Percentiles rank a stretch among this genome's conserved stretches.
Evolutionary conservation across 768 basidiomycete species (phyloP).

Genomic region (Lentinula edodes): DNA sequence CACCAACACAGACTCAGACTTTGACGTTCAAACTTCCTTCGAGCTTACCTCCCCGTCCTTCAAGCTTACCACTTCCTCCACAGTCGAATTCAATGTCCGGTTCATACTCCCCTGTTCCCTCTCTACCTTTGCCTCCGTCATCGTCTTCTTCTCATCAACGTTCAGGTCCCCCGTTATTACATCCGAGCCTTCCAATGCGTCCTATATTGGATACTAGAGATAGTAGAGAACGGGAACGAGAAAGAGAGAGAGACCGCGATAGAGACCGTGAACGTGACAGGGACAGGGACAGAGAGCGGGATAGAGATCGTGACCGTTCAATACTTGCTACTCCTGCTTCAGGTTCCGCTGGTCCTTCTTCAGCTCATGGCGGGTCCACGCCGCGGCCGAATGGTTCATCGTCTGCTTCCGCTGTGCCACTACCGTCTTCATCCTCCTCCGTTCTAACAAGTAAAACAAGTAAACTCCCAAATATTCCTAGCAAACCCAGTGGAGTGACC

Average conservation of each 20-base stretch:
- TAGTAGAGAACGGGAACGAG: not conserved
- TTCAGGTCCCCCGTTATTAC: not conserved
- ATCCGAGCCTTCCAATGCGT: constrained; percentile 5
- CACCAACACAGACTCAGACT: not conserved
- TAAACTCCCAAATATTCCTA: not conserved
- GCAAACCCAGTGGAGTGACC: not conserved
- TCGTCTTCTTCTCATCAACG: not conserved
- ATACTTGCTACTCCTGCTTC: constrained; percentile 1
- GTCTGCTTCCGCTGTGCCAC: not conserved
- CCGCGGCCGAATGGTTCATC: not conserved
- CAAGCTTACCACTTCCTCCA: not conserved
- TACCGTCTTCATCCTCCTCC: not conserved
- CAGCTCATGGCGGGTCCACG: not conserved
- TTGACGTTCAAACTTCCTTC: not conserved
- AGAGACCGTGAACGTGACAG: not conserved
- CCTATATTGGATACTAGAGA: constrained; percentile 2
- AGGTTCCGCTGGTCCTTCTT: not conserved
- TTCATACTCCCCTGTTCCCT: not conserved
- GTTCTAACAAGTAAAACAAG: not conserved
- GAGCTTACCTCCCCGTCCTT: constrained; percentile 9
- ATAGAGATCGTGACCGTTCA: not conserved
- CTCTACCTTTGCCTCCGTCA: not conserved
- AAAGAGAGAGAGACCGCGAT: not conserved
- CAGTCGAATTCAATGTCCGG: not conserved
- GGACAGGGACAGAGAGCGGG: not conserved